Base-by-base conservation (phyloP, 2,329 filamentous ascomycete species). In the Diplocarpon mali region DNA sequence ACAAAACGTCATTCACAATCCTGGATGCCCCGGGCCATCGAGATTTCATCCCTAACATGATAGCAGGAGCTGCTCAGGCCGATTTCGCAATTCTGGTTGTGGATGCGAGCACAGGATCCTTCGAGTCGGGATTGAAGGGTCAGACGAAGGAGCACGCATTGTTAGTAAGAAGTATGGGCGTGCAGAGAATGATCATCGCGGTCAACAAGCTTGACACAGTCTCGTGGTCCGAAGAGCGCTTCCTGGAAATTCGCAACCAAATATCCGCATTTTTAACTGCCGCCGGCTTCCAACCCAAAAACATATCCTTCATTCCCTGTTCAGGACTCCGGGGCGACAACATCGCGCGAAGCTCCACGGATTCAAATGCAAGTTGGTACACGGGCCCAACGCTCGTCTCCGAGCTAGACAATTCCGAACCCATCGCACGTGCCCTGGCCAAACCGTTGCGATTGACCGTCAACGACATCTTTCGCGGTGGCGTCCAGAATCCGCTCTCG, bases 11-110 rank as follows among this genome's bases (percentile, higher is more conserved):
- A 10, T 96, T 96, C 60, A 96, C 92, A 1, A 95, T 98, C 37
- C 72, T 98, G 4, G 92, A 98, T 62, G 90, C 92, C 0, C 92
- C 92, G 0, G 92, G 92, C 0, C 92, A 98, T 64, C 77, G 81
- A 49, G 92, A 98, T 62, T 98, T 96, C 60, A 88, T 98, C 15
- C 92, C 92, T 0, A 98, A 95, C 63, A 98, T 98, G 92, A 95
- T 98, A 62, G 90, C 90, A 2, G 92, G 92, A 12, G 88, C 90
- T 3, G 92, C 85, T 47, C 90, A 95, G 65, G 93, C 92, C 9
- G 92, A 98, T 62, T 92, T 96, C 64, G 92, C 89, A 0, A 83
- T 98, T 0, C 70, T 98, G 2, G 92, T 98, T 15, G 86, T 98
- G 48, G 92, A 98, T 62, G 84, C 90, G 4, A 83, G 84, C 46